Base-by-base conservation (phyloP, 768 basidiomycete genomes). In the Strobilomyces confusus region DNA sequence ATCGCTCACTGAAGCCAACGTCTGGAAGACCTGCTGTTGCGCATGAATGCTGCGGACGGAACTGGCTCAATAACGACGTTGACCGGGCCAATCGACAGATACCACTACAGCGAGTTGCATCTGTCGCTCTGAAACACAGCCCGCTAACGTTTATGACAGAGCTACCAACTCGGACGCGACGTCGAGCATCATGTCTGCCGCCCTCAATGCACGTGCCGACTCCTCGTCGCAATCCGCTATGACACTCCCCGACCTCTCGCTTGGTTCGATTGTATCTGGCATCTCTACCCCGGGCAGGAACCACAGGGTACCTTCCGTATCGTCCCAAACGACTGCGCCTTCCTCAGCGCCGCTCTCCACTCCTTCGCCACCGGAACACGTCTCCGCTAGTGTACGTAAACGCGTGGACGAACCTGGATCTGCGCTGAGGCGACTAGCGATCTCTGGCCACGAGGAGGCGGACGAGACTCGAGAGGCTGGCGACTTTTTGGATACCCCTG, bases 181-280 rank as follows among this genome's bases (percentile, higher is more conserved):
- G 13, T 32, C 12, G 7, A 20, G 17, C 19, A 42, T 38, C 56
- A 79, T 78, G 77, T 79, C 79, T 44, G 68, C 72, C 12, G 73
- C 77, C 15, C 69, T 77, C 50, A 72, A 73, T 48, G 48, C 61
- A 22, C 66, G 68, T 1, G 67, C 69, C 44, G 78, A 79, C 58
- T 66, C 72, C 13, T 79, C 78, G 2, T 62, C 66, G 3, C 73
- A 75, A 51, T 80, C 80, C 1, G 60, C 64, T 17, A 71, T 72
- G 42, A 79, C 72, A 2, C 72, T 80, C 36, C 80, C 78, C n/a
- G 85, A 86, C 59, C 68, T 86, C 32, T 84, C 84, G 9, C 72
- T 86, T 1, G 80, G 79, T 26, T 82, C 83, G 9, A 67, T 84
- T 14, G 71, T 69, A 25, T 80, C 80, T 9, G 77, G 73, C 9